phyloP scores from a whole-genome alignment of 1,284 basidiomycete species.

The Naganishia sp. region DNA sequence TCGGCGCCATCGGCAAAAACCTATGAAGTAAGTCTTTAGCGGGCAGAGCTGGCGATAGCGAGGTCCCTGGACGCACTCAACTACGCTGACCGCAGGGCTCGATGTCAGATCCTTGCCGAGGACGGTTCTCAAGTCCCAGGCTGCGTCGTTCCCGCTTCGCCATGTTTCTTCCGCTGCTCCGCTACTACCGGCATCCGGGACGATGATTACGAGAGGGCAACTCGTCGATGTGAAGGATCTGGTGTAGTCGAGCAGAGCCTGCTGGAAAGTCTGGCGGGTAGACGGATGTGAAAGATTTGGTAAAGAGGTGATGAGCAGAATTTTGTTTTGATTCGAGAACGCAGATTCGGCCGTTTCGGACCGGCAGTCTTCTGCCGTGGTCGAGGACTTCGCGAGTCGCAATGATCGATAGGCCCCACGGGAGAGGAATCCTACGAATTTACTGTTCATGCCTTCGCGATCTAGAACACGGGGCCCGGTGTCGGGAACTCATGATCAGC shows the following conservation, averaged over 20 bases:
- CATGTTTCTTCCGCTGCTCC: slow-evolving; percentile 62
- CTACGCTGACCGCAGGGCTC: slow-evolving; percentile 51
- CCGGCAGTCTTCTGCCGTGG: background rate
- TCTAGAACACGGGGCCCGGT: slow-evolving; percentile 42
- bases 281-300: slow-evolving; percentile 80
- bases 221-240: slow-evolving; percentile 49
- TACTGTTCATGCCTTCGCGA: slow-evolving; percentile 67
- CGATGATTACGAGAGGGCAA: slow-evolving; percentile 76
- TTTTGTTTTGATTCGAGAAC: slow-evolving; percentile 35
- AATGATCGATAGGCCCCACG: slow-evolving; percentile 61
- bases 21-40: slow-evolving; percentile 52
- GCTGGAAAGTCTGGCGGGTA: slow-evolving; percentile 76
- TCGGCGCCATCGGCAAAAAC: slow-evolving; percentile 88
- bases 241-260: slow-evolving; percentile 64
- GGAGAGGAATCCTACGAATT: slow-evolving; percentile 73
- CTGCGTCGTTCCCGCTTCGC: slow-evolving; percentile 54
- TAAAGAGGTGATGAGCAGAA: slow-evolving; percentile 87
- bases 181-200: slow-evolving; percentile 77
- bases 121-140: slow-evolving; percentile 55
- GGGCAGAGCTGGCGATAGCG: background rate
- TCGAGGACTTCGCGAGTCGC: slow-evolving; percentile 34
- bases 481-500: background rate
- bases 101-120: slow-evolving; percentile 64
- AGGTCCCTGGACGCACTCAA: slow-evolving; percentile 28
- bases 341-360: background rate